Percentiles rank a stretch among this genome's conserved stretches.
phyloP scores from a whole-genome alignment of 352 stramenopile genomes.

The Phytophthora cryptogea region DNA sequence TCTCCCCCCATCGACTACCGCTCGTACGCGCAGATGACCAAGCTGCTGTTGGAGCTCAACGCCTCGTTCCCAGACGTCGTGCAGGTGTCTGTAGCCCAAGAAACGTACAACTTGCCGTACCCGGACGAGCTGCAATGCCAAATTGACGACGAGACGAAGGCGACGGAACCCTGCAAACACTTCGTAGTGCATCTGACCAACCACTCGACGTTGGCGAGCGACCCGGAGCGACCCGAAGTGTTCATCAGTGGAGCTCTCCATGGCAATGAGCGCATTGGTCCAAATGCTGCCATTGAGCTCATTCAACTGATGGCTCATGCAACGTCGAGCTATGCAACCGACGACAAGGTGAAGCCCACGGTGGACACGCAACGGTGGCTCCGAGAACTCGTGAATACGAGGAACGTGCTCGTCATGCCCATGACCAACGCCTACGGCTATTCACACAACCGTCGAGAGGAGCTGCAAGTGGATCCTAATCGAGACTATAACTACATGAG shows the following conservation, averaged over 20 bases:
- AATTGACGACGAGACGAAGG: constrained; percentile 45
- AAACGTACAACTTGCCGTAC: constrained; percentile 81
- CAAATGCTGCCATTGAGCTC: constrained; percentile 90
- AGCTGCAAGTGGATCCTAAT: constrained; percentile 95
- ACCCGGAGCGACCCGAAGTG: constrained; percentile 90
- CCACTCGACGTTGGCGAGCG: constrained; percentile 72
- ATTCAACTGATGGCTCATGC: constrained; percentile 85
- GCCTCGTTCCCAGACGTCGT: constrained; percentile 80
- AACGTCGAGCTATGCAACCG: constrained; percentile 41
- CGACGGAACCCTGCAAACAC: constrained; percentile 68
- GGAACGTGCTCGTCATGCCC: constrained; percentile 83
- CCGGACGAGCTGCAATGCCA: constrained; percentile 67
- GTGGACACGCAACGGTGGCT: constrained; percentile 72
- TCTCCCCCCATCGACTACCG: constrained; percentile 49
- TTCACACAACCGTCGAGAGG: constrained; percentile 74
- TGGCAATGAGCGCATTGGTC: constrained; percentile 95
- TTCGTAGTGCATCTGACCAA: constrained; percentile 90
- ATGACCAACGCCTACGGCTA: constrained; percentile 97
- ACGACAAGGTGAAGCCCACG: constrained; percentile 28
- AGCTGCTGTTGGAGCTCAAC: constrained; percentile 70
- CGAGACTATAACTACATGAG: constrained; percentile 98
- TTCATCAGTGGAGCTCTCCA: constrained; percentile 97
- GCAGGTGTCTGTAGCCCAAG: constrained; percentile 80
- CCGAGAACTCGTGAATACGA: constrained; percentile 85
- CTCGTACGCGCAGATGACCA: constrained; percentile 72